Percentiles rank a stretch among this genome's conserved stretches.
phyloP scores from a whole-genome alignment of 345 rosid species.

The Salix caprea region DNA sequence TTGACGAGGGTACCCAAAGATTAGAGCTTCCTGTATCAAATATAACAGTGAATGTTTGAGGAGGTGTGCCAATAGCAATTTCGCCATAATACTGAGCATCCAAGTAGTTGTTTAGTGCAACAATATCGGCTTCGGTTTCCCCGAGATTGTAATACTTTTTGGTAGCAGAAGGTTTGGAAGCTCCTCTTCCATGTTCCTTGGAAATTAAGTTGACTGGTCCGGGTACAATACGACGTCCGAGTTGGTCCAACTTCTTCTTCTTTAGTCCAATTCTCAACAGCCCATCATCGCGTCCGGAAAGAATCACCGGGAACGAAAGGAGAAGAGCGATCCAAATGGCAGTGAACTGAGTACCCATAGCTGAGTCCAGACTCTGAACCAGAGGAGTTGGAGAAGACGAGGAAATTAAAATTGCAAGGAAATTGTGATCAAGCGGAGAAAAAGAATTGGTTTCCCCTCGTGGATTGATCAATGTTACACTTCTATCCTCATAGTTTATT shows the following conservation, averaged over 20 bases:
- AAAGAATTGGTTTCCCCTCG: neutral
- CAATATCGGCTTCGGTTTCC: neutral
- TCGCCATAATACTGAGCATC: slow-evolving; percentile 35
- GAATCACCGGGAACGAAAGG: slow-evolving; percentile 20
- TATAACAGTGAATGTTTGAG: slow-evolving; percentile 29
- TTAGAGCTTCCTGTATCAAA: slow-evolving; percentile 36
- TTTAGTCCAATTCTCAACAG: slow-evolving; percentile 20
- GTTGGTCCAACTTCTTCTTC: slow-evolving; percentile 18
- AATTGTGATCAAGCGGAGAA: neutral
- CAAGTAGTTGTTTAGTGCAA: slow-evolving; percentile 21
- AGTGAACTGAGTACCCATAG: slow-evolving; percentile 34
- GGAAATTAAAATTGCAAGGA: neutral
- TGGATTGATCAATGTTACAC: neutral
- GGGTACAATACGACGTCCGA: neutral
- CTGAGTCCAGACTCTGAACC: neutral
- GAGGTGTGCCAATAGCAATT: slow-evolving; percentile 25
- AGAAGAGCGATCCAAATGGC: slow-evolving; percentile 26
- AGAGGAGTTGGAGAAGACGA: no score
- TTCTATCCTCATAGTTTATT: neutral
- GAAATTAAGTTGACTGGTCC: slow-evolving; percentile 4
- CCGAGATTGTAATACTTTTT: slow-evolving; percentile 5
- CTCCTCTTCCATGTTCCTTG: neutral
- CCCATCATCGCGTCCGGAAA: slow-evolving; percentile 6
- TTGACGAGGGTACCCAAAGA: slow-evolving; percentile 30
- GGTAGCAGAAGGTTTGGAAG: neutral